phyloP scores from a whole-genome alignment of 129 eudicot genomes.

The Sambucus nigra region DNA sequence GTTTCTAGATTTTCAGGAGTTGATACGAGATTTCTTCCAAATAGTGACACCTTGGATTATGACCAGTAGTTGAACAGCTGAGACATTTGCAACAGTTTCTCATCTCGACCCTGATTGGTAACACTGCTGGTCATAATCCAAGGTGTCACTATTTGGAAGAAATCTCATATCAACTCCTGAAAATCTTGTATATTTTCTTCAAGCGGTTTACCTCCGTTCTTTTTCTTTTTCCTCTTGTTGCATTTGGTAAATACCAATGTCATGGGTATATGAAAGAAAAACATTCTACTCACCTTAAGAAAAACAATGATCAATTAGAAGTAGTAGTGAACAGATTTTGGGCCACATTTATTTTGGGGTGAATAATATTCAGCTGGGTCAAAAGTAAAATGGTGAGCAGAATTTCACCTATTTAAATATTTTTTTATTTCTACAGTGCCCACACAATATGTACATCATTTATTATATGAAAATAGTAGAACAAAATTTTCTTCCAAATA shows the following conservation, averaged over 20 bases:
- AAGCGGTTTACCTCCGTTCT: conserved; percentile 88
- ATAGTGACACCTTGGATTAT: too few species aligned
- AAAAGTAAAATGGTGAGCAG: too few species aligned
- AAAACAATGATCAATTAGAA: background rate
- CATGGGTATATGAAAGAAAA: conserved; percentile 72
- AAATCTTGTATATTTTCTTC: conserved; percentile 88
- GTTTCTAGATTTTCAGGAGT: too few species aligned
- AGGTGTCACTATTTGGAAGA: conserved; percentile 76
- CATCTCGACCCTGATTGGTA: conserved; percentile 98
- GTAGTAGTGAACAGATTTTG: too few species aligned
- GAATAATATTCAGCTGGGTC: too few species aligned
- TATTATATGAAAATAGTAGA: too few species aligned
- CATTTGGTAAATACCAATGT: conserved; percentile 93
- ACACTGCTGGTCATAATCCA: conserved; percentile 99
- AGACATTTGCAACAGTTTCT: conserved; percentile 82
- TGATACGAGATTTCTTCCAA: too few species aligned
- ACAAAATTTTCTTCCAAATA: too few species aligned
- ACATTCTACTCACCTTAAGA: background rate
- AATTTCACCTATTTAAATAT: too few species aligned
- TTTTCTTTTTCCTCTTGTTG: conserved; percentile 94
- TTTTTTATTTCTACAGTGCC: too few species aligned
- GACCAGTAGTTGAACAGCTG: conserved; percentile 95
- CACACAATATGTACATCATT: too few species aligned
- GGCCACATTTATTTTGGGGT: background rate
- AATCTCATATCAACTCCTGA: conserved; percentile 58